phyloP scores from a whole-genome alignment of 257 asterid genomes.

The Perilla frutescens region DNA sequence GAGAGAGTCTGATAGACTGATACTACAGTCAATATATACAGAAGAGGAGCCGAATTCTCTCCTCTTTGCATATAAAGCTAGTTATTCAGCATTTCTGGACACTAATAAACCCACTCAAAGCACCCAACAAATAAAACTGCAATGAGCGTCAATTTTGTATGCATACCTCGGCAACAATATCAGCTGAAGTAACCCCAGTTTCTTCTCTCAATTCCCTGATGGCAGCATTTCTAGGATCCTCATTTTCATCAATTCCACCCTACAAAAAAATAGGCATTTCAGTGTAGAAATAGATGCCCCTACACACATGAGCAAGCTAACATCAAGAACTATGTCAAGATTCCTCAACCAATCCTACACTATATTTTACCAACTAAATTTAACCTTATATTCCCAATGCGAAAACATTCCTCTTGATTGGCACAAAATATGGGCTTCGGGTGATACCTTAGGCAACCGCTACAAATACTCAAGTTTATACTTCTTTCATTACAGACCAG shows the following conservation, averaged over 20 bases:
- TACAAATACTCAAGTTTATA: not conserved
- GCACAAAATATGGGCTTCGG: not conserved
- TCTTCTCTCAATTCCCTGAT: conserved; percentile 90
- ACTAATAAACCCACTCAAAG: not conserved
- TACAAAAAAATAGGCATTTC: conserved; percentile 24
- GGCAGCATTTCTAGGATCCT: conserved; percentile 87
- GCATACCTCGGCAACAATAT: conserved; percentile 77
- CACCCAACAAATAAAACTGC: conserved; percentile 22
- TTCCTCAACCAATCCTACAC: not conserved
- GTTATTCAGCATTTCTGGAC: not conserved
- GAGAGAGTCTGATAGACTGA: not conserved
- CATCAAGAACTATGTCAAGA: conserved; percentile 12
- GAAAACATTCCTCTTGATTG: not conserved
- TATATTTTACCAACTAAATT: conserved; percentile 26
- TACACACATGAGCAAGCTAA: not conserved
- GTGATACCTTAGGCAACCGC: not conserved
- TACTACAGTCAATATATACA: not conserved
- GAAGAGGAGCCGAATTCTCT: conserved; percentile 3
- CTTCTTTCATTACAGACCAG: not conserved
- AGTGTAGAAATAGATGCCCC: not conserved
- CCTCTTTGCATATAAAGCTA: conserved; percentile 7
- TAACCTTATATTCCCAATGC: not conserved
- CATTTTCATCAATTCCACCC: conserved; percentile 92
- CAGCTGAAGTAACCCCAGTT: conserved; percentile 93
- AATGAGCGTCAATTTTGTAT: conserved; percentile 8